phyloP scores from a whole-genome alignment of 2,329 filamentous ascomycete species.

The Rosellinia necatrix region DNA sequence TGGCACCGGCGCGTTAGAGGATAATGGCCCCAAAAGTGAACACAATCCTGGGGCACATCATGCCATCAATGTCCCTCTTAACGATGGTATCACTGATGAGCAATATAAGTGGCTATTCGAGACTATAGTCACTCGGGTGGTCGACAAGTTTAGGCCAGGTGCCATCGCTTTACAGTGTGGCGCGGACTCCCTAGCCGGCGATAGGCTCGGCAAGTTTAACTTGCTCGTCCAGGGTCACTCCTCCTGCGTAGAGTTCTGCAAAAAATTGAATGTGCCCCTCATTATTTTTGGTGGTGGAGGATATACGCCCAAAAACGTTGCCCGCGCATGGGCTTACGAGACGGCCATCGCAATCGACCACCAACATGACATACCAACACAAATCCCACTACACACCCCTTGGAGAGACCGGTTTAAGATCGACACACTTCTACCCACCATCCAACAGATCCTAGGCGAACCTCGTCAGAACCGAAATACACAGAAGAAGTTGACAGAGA shows the following conservation, averaged over 20 bases:
- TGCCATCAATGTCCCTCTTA: slow-evolving; percentile 85
- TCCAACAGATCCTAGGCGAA: slow-evolving; percentile 73
- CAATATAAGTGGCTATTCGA: slow-evolving; percentile 89
- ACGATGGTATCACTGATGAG: slow-evolving; percentile 88
- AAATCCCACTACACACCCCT: slow-evolving; percentile 78
- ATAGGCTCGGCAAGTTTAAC: slow-evolving; percentile 93
- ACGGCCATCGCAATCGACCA: slow-evolving; percentile 86
- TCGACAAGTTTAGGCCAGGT: slow-evolving; percentile 82
- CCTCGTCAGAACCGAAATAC: slow-evolving; percentile 78
- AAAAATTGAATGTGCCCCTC: slow-evolving; percentile 77
- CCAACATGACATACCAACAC: slow-evolving; percentile 69
- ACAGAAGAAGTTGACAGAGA: slow-evolving; percentile 72
- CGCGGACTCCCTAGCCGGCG: slow-evolving; percentile 90
- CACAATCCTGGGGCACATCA: slow-evolving; percentile 88
- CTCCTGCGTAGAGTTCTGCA: slow-evolving; percentile 87
- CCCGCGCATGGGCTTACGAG: slow-evolving; percentile 95
- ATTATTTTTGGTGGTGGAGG: slow-evolving; percentile 93
- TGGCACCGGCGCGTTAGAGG: slow-evolving; percentile 83
- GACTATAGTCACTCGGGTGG: slow-evolving; percentile 75
- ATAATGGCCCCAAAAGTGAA: slow-evolving; percentile 81
- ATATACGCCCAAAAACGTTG: slow-evolving; percentile 95
- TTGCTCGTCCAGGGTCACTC: slow-evolving; percentile 94
- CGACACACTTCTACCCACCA: slow-evolving; percentile 83
- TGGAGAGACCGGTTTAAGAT: slow-evolving; percentile 89
- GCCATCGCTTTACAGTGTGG: slow-evolving; percentile 96